phyloP scores from a whole-genome alignment of 1,139 yeast species.

The Magnusiomyces sp. region DNA sequence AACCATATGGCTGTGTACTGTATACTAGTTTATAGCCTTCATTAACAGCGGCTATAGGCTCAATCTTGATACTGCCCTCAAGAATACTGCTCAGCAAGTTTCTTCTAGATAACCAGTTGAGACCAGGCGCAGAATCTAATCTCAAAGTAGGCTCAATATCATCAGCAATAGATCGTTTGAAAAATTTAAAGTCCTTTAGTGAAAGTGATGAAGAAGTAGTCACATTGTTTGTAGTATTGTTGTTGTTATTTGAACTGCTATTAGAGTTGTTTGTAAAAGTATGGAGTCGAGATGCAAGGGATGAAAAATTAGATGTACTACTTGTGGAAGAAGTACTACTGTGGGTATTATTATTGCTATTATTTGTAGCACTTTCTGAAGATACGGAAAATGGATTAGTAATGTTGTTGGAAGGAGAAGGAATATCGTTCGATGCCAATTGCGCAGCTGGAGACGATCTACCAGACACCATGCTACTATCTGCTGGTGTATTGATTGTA shows the following conservation, averaged over 20 bases:
- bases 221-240: constrained; percentile 7
- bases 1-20: neutral
- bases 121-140: constrained; percentile 52
- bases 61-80: constrained; percentile 76
- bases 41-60: constrained; percentile 79
- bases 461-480: constrained; percentile 14
- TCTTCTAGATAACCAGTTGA: constrained; percentile 51
- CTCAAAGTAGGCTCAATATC: constrained; percentile 71
- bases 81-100: constrained; percentile 57
- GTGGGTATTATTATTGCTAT: constrained; percentile 10
- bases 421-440: constrained; percentile 17
- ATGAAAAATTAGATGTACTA: constrained; percentile 2
- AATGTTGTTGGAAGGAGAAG: constrained; percentile 15
- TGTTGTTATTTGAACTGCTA: neutral
- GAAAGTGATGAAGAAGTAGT: constrained; percentile 15
- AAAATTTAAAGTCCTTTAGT: constrained; percentile 50
- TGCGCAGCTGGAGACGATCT: constrained; percentile 17
- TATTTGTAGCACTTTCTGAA: constrained; percentile 3
- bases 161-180: constrained; percentile 57
- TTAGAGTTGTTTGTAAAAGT: constrained; percentile 2
- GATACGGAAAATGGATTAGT: no score
- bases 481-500: neutral
- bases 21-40: constrained; percentile 36
- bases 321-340: neutral
- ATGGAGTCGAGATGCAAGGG: constrained; percentile 12